Percentiles rank a stretch among this genome's conserved stretches.
Evolutionary conservation across 805 yeast genomes (phyloP).

Genomic region (Wickerhamiella parazyma): DNA sequence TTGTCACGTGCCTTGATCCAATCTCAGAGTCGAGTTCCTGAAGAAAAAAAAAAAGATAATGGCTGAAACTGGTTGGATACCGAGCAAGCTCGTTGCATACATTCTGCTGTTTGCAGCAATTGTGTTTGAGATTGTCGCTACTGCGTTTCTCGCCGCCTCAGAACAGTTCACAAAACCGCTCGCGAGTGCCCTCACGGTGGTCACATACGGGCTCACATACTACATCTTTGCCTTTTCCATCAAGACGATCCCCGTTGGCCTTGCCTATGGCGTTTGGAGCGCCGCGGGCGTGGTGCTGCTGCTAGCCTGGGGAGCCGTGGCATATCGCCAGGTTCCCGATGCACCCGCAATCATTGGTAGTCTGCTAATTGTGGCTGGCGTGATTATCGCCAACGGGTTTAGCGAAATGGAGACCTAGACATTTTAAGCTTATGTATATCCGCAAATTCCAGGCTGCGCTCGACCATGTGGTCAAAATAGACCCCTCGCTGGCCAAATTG

Average conservation of each 20-base stretch:
- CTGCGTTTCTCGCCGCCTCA: constrained; percentile 5
- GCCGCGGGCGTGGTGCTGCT: constrained; percentile 6
- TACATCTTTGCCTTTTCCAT: constrained; percentile 5
- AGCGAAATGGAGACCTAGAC: constrained; percentile 1
- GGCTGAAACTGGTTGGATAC: neutral
- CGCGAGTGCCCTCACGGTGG: neutral
- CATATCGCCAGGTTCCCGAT: constrained; percentile 6
- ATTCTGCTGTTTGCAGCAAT: constrained; percentile 1
- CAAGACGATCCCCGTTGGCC: constrained; percentile 5
- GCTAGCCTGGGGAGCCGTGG: constrained; percentile 4
- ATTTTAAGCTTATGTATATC: constrained; percentile 2
- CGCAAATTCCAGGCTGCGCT: constrained; percentile 13
- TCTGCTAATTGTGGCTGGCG: constrained; percentile 5
- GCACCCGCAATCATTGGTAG: constrained; percentile 4
- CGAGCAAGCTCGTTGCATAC: constrained; percentile 1
- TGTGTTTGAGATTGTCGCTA: constrained; percentile 6
- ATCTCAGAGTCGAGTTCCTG: too few species aligned
- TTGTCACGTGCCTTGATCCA: too few species aligned
- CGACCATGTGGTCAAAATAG: constrained; percentile 14
- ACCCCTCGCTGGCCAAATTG: constrained; percentile 14
- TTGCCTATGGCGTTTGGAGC: constrained; percentile 10
- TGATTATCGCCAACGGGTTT: constrained; percentile 6
- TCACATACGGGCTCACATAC: constrained; percentile 2
- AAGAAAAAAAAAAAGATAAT: too few species aligned
- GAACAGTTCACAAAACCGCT: constrained; percentile 3